Conservation (phyloP, 192 early-diverging fungal genomes). For the Chytriomyces sp. region DNA sequence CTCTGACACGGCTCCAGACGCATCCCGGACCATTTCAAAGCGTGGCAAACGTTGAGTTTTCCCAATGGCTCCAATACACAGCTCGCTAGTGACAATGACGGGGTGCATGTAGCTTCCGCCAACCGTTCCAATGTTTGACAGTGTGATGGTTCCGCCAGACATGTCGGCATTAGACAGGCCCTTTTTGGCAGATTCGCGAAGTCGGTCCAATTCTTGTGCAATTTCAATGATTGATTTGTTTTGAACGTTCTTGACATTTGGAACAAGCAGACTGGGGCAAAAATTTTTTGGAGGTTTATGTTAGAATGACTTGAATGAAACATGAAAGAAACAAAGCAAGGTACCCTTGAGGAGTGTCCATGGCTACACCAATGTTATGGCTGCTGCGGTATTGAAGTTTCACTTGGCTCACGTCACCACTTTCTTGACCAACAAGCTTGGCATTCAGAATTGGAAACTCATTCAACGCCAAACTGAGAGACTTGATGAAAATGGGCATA, state of each 20-base stretch:
- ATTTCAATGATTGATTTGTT: constrained; percentile 86
- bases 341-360: constrained; percentile 94
- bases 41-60: constrained; percentile 81
- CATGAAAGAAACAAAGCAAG: constrained; percentile 23
- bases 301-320: too few species aligned
- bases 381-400: constrained; percentile 73
- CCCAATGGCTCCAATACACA: constrained; percentile 93
- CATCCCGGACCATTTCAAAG: constrained; percentile 68
- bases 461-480: constrained; percentile 76
- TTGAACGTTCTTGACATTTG: constrained; percentile 93
- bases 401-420: constrained; percentile 49
- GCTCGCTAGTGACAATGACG: constrained; percentile 81
- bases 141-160: constrained; percentile 83
- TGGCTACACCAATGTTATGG: constrained; percentile 95
- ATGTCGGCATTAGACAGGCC: constrained; percentile 74
- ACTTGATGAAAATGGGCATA: constrained; percentile 97
- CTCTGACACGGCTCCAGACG: constrained; percentile 64
- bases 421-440: constrained; percentile 48
- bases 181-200: constrained; percentile 68
- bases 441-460: constrained; percentile 91
- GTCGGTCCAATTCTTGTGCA: constrained; percentile 78
- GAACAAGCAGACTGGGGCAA: constrained; percentile 74
- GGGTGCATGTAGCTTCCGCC: constrained; percentile 90
- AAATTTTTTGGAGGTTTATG: not conserved
- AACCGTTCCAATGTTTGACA: constrained; percentile 95